These are phyloP conservation scores for Begonia peltatifolia DNA, from an alignment of 306 rosid species.

Conservation along the genomic window DNA sequence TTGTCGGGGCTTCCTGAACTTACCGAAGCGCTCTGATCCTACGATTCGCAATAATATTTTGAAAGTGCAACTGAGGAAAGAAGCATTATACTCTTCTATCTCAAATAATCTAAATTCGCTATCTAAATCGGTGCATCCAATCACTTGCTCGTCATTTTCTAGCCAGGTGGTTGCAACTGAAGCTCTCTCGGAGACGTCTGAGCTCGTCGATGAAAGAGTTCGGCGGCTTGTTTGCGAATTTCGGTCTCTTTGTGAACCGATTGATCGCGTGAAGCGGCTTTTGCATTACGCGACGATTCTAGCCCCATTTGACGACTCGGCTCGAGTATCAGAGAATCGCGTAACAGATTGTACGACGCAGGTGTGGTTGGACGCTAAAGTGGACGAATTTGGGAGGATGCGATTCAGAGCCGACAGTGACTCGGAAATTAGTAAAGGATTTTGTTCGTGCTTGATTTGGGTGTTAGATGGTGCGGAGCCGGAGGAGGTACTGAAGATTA, in stretches of 20 bases:
- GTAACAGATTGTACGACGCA: conserved; percentile 53
- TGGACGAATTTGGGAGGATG: conserved; percentile 35
- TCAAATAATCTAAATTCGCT: background rate
- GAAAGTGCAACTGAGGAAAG: background rate
- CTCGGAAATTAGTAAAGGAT: conserved; percentile 73
- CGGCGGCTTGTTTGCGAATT: conserved; percentile 35
- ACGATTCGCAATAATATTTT: background rate
- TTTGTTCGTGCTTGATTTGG: conserved; percentile 64
- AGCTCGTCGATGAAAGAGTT: conserved; percentile 16
- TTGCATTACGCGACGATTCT: conserved; percentile 51
- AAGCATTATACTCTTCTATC: background rate
- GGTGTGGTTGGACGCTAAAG: conserved; percentile 56
- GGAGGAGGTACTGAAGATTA: conserved; percentile 27
- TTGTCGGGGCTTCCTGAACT: background rate
- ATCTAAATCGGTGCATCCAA: conserved; percentile 2
- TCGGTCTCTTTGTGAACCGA: conserved; percentile 37
- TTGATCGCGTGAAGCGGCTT: conserved; percentile 60
- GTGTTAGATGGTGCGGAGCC: conserved; percentile 49
- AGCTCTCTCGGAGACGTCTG: background rate
- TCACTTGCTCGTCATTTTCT: conserved; percentile 2
- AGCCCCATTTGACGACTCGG: conserved; percentile 21
- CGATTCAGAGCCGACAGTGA: conserved; percentile 65
- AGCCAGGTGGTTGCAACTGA: background rate
- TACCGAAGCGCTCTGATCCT: background rate
- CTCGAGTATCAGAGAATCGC: conserved; percentile 27